phyloP scores from a whole-genome alignment of 1,284 basidiomycete genomes.

The Irpex sp. region DNA sequence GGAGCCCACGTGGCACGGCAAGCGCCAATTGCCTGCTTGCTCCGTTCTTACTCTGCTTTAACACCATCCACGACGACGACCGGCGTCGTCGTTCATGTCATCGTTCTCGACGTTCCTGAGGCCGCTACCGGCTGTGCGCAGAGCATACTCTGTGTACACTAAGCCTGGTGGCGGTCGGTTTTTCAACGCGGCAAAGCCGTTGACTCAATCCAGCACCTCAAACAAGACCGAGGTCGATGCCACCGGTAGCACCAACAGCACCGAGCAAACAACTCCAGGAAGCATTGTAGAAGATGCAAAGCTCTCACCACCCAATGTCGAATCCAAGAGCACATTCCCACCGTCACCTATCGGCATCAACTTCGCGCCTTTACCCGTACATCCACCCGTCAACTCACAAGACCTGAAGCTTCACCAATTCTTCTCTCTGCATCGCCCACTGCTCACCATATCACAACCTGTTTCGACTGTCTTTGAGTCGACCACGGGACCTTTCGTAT shows the following conservation, averaged over 20 bases:
- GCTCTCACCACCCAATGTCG: slow-evolving; percentile 11
- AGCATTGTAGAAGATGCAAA: slow-evolving; percentile 22
- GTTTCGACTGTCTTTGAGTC: slow-evolving; percentile 51
- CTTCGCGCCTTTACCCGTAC: slow-evolving; percentile 28
- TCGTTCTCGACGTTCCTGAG: slow-evolving; percentile 48
- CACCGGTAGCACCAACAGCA: slow-evolving; percentile 14
- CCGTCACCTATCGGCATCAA: slow-evolving; percentile 16
- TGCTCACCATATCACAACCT: slow-evolving; percentile 62
- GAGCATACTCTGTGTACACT: slow-evolving; percentile 75
- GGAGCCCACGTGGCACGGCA: not conserved
- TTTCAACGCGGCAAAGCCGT: slow-evolving; percentile 66
- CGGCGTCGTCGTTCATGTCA: slow-evolving; percentile 30
- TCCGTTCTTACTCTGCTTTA: not conserved
- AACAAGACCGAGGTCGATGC: slow-evolving; percentile 25
- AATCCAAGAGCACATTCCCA: slow-evolving; percentile 10
- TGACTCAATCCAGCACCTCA: slow-evolving; percentile 15
- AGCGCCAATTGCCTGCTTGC: not conserved
- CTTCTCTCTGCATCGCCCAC: slow-evolving; percentile 72
- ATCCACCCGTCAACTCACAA: slow-evolving; percentile 55
- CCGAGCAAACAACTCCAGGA: slow-evolving; percentile 19
- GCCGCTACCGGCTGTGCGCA: slow-evolving; percentile 42
- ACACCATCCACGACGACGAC: slow-evolving; percentile 16
- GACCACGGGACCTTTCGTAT: slow-evolving; percentile 23
- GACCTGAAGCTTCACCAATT: slow-evolving; percentile 77
- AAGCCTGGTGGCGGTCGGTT: slow-evolving; percentile 72